Percentiles rank a stretch among this genome's conserved stretches.
Conservation (phyloP, 257 asterid species). For the Verbena officinalis region DNA sequence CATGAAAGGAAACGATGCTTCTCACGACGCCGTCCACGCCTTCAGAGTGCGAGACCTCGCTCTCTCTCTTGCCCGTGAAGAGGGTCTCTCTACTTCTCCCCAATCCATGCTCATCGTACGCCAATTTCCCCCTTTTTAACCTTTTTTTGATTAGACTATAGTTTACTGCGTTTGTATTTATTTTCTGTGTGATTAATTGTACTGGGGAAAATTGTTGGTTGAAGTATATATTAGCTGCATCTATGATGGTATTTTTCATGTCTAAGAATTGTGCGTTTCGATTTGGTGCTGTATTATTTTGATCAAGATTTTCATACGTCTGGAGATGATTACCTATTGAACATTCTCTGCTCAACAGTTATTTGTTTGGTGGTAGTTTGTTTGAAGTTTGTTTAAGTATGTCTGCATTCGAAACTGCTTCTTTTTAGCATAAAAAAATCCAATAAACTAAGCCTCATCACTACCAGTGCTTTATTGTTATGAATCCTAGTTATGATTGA, state of each 20-base stretch:
- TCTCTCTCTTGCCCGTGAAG: slow-evolving; percentile 82
- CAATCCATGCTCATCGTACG: slow-evolving; percentile 62
- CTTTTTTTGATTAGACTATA: slow-evolving; percentile 10
- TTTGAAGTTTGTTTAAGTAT: background rate
- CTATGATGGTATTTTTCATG: background rate
- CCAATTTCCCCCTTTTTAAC: background rate
- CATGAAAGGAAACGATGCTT: slow-evolving; percentile 90
- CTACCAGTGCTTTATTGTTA: background rate
- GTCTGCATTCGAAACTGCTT: background rate
- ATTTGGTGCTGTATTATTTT: background rate
- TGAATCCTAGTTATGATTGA: background rate
- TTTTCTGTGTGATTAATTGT: background rate
- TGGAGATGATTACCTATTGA: background rate
- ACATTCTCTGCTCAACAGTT: background rate
- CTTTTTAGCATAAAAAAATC: background rate
- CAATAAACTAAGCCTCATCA: slow-evolving; percentile 15
- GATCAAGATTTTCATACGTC: background rate
- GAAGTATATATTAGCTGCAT: background rate
- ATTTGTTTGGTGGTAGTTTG: background rate
- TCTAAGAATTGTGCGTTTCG: slow-evolving; percentile 7
- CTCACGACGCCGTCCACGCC: slow-evolving; percentile 96
- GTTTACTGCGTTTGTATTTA: background rate
- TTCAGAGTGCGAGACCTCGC: slow-evolving; percentile 90
- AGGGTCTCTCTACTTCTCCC: slow-evolving; percentile 58
- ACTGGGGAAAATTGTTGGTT: background rate